Evolutionary conservation across 2,329 filamentous ascomycete species (phyloP), one percentile per base, ranked within the genome.

Genomic region (Hymenoscyphus albidus): DNA sequence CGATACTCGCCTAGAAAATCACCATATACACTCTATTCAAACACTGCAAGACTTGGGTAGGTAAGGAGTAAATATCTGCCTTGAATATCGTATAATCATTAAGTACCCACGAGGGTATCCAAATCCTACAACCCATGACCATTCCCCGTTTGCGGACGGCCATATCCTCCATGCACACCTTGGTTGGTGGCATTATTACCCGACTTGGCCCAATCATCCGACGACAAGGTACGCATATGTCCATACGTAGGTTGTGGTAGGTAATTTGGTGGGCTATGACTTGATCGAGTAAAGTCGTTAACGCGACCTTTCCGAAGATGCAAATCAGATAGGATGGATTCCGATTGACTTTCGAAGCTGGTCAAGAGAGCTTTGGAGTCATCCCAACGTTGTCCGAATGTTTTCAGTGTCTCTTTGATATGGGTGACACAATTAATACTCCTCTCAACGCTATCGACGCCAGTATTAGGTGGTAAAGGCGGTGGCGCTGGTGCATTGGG

Each of bases 371-470:
- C 79, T 40, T 80, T 76, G 1, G 84, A 83, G 65, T 86, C 80
- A 3, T 81, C 81, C 86, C 86, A 89, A 1, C 85, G 78, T 67
- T 85, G 79, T 40, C 85, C 85, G 64, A 84, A 88, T n/a, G 78
- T 80, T 14, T 77, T 79, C 18, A 89, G 75, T 0, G 83, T 85
- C 65, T 83, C 79, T 3, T 79, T 78, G 7, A 86, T 82, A 54
- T 80, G 79, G 62, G 83, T 81, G 0, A 89, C 75, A 62, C 84
- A 85, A 35, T 78, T 77, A 14, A 88, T 70, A 65, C 85, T 87
- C 38, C 85, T 78, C 18, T 84, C 80, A 9, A 86, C 71, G 65
- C 85, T 85, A 64, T 85, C 80, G 5, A 80, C 76, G 3, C 76
- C 75, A 1, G 77, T 74, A 14, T 76, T 76, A 14, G 72, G 75